Base-by-base conservation (phyloP, 805 yeast genomes). In the Yamadazyma scolyti region DNA sequence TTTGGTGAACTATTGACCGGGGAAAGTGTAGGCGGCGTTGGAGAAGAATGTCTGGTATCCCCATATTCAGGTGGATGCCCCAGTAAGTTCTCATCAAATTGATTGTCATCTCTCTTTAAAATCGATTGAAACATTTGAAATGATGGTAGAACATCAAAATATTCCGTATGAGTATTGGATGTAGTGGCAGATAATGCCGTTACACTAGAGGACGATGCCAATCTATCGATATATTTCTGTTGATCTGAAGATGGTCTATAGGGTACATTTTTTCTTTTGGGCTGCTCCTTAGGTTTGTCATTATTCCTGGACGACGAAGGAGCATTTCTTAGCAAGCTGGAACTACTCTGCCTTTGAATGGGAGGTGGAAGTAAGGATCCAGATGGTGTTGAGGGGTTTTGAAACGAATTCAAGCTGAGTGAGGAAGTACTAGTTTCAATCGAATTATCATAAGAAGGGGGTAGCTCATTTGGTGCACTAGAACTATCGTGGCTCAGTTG, bases 61-160 rank as follows among this genome's bases (percentile, higher is more conserved):
- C 61, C 65, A 34, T 66, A 65, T 3, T 31, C 49, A 4, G 72
- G 72, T 2, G 71, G 69, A 4, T 35, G 25, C 0, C 53, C 54
- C 12, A 48, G 34, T 9, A 53, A 41, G 30, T 57, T 50, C 34
- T 65, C 70, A 30, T 48, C 50, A 30, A 64, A 62, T 36, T 65
- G 68, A 18, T 43, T 42, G 32, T 59, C 65, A 48, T 69, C 47
- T 50, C 76, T 32, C 47, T 65, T 39, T 56, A 70, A 42, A 46
- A 69, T 54, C 44, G 71, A 68, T 43, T 75, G 77, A 45, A 76
- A 78, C 79, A 80, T 75, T 39, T 79, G 82, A 46, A 79, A 80
- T 0, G 85, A 77, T 0, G 86, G 88, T 20, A 80, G 50, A 2
- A 79, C 71, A 43, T 79, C 85, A 30, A 75, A 66, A 35, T 61